Base-by-base conservation (phyloP, 768 basidiomycete species). In the Suillus subaureus region DNA sequence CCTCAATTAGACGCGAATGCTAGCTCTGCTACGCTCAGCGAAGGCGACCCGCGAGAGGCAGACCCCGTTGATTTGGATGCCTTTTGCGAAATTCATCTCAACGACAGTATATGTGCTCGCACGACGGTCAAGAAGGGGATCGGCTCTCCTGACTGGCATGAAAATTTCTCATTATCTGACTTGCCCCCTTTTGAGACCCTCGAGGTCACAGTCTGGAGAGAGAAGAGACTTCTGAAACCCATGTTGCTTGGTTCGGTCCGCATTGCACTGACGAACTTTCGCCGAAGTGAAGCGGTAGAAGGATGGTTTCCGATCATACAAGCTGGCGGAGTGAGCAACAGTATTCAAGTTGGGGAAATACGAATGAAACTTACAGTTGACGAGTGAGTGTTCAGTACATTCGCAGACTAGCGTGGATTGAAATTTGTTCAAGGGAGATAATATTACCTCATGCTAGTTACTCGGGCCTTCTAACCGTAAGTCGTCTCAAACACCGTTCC, bases 261-360 rank as follows among this genome's bases (percentile, higher is more conserved):
- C 28, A 86, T 96, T 61, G 79, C 87, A 2, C 80, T 95, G 28
- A 77, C 78, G 11, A 91, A 90, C 71, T 92, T 95, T 70, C 85
- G 89, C 28, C 83, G 93, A 31, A 87, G 89, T 21, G 91, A 93
- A 69, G 74, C 79, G 4, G 83, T 92, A 6, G 93, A 96, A 73
- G 94, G 94, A 16, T 96, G 92, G 92, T 95, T 89, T 75, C 90
- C 93, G 16, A 85, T 94, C 3, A 78, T 91, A 61, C 83, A 85
- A 51, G 73, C 79, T 49, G 85, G 83, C 45, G 76, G 82, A 12
- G 72, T 81, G 47, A 78, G 82, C 37, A 80, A 79, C 28, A 84
- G 87, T 69, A 71, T 86, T 52, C 89, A 91, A 71, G 83, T 87
- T 7, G 94, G 94, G 43, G 93, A 95, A 70, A 78, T 95, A 52